Conservation (phyloP, 2,329 filamentous ascomycete species). For the Calonectria fujianensis region DNA sequence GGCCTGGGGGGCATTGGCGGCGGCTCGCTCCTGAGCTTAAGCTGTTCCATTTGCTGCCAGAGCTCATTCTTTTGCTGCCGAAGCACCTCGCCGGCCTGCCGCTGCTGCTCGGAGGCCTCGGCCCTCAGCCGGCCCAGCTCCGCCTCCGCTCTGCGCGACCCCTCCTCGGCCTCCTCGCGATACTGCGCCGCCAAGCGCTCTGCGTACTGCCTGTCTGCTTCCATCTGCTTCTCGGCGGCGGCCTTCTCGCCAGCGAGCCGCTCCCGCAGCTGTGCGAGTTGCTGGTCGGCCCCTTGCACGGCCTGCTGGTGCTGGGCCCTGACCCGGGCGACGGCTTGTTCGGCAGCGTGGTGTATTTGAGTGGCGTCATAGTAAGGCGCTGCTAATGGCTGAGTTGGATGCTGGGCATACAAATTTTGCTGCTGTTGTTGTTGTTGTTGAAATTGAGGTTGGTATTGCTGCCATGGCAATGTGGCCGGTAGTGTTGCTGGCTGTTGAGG, state of each 20-base stretch:
- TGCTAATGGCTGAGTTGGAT: neutral
- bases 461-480: neutral
- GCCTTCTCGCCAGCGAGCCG: conserved; percentile 29
- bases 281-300: conserved; percentile 3
- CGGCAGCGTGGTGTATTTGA: neutral
- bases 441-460: conserved; percentile 6
- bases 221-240: conserved; percentile 36
- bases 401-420: conserved; percentile 11
- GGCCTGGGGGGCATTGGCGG: conserved; percentile 21
- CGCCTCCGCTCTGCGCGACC: conserved; percentile 30
- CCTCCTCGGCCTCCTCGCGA: conserved; percentile 42
- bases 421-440: conserved; percentile 22
- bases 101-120: conserved; percentile 24
- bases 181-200: conserved; percentile 50
- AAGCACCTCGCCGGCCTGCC: neutral
- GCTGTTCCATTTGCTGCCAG: conserved; percentile 6
- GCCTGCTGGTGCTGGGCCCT: conserved; percentile 27
- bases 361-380: neutral
- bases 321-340: conserved; percentile 22
- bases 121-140: conserved; percentile 19
- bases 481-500: conserved; percentile 5
- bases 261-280: conserved; percentile 14
- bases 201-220: conserved; percentile 47
- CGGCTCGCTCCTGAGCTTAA: neutral
- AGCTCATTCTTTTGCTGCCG: conserved; percentile 9